phyloP scores from a whole-genome alignment of 1,139 yeast genomes.

The Yamadazyma jaroonii region DNA sequence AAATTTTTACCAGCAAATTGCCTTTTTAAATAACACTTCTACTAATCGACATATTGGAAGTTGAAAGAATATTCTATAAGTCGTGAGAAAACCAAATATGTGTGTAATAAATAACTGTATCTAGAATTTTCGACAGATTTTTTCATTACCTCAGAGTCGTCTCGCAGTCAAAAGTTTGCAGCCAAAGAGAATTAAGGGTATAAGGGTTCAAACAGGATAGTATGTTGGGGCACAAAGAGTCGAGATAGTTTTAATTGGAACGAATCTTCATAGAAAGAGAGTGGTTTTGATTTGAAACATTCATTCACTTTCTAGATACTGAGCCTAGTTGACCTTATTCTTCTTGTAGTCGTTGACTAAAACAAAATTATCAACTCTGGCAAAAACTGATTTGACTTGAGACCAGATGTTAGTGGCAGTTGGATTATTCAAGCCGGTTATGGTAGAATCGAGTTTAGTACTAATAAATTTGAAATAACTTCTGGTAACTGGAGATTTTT shows the following conservation, averaged over 20 bases:
- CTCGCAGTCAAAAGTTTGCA: neutral
- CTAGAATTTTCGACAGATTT: neutral
- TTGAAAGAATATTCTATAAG: conserved; percentile 3
- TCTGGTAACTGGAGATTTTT: conserved; percentile 73
- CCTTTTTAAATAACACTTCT: conserved; percentile 1
- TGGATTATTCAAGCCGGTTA: conserved; percentile 59
- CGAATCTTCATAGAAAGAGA: no score
- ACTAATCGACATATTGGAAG: conserved; percentile 1
- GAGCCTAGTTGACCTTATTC: conserved; percentile 16
- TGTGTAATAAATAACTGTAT: neutral
- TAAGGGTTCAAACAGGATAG: no score
- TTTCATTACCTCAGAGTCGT: neutral
- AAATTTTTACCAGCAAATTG: conserved; percentile 1
- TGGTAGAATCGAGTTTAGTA: conserved; percentile 64
- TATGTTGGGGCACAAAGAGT: no score
- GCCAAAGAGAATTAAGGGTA: neutral
- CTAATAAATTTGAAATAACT: conserved; percentile 69
- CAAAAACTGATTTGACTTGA: conserved; percentile 46
- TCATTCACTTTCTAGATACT: no score
- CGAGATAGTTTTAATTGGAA: no score
- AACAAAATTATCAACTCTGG: conserved; percentile 29
- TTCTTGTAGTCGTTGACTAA: conserved; percentile 39
- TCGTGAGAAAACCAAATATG: neutral
- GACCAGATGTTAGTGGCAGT: conserved; percentile 63
- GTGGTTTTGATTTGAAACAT: no score